Base-by-base conservation (phyloP, 495 filamentous ascomycete species). In the Xylona heveae region DNA sequence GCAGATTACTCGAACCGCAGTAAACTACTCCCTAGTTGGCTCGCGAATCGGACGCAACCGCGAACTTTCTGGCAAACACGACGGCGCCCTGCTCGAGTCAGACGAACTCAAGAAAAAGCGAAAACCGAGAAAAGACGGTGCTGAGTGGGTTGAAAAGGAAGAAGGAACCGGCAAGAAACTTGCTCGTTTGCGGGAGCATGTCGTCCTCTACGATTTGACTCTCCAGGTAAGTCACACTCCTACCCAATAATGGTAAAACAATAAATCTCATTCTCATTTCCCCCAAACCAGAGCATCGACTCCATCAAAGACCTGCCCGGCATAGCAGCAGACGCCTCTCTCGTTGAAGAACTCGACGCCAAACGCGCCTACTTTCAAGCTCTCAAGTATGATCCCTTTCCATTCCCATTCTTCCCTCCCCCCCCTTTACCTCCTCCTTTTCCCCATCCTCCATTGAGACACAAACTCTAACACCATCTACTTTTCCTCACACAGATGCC, bases 41-140 rank as follows among this genome's bases (percentile, higher is more conserved):
- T 95, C 85, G 90, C 66, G 88, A 43, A 74, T 94, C 38, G 90
- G 83, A 22, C 72, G 90, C 25, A 95, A 99, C 47, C 64, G 88
- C 31, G 74, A 90, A 0, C 57, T 99, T 20, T 76, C 79, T 35
- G 83, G 83, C 21, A 59, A 68, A 23, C 59, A 74, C 34, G 80
- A 93, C 41, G 83, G 81, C 4, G 61, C 76, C 6, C 45, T 59
- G 2, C 57, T 78, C 24, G 61, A 72, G 17, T 52, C 62, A 9
- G 61, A 48, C 28, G 48, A 52, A 13, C 48, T 48, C 3, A 58
- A 60, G 37, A 45, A 46, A 31, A 47, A 49, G 23, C 66, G 62
- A 41, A 52, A 50, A 31, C 38, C 50, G 31, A 58, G 61, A 24
- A 66, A 74, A 43, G 70, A 74, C 36, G 60, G 62, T 1, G 66